Conservation (phyloP, 352 stramenopile species). For the Phytophthora aleatoria region DNA sequence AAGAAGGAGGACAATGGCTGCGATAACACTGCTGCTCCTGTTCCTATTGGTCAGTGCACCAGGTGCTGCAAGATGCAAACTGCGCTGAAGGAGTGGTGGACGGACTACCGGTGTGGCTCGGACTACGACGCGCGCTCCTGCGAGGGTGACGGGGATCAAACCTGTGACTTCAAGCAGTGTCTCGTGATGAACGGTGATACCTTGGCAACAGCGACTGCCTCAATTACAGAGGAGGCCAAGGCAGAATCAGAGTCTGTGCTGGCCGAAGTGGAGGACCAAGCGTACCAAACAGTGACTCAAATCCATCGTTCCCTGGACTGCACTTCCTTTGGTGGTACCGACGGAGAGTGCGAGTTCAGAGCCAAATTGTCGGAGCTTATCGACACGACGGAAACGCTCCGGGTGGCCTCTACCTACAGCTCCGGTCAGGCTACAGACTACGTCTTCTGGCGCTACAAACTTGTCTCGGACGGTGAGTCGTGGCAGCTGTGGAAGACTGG, state of each 20-base stretch:
- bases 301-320: slow-evolving; percentile 68
- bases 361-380: slow-evolving; percentile 47
- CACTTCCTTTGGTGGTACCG: slow-evolving; percentile 36
- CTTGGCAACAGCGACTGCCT: slow-evolving; percentile 39
- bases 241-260: slow-evolving; percentile 45
- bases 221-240: slow-evolving; percentile 36
- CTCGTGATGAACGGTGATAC: slow-evolving; percentile 57
- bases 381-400: slow-evolving; percentile 32
- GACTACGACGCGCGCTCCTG: slow-evolving; percentile 51
- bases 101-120: slow-evolving; percentile 63
- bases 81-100: slow-evolving; percentile 60
- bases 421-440: slow-evolving; percentile 35
- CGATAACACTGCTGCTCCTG: slow-evolving; percentile 39
- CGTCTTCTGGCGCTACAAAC: slow-evolving; percentile 70
- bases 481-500: slow-evolving; percentile 54
- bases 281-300: slow-evolving; percentile 59
- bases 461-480: slow-evolving; percentile 36
- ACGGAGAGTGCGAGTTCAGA: slow-evolving; percentile 41
- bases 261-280: slow-evolving; percentile 34
- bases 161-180: slow-evolving; percentile 62
- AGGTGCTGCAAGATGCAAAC: slow-evolving; percentile 55
- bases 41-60: slow-evolving; percentile 40
- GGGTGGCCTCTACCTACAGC: slow-evolving; percentile 7
- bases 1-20: slow-evolving; percentile 6
- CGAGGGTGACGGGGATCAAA: slow-evolving; percentile 34